Conservation (phyloP, 768 basidiomycete species). For the Phylloporus arenicola region DNA sequence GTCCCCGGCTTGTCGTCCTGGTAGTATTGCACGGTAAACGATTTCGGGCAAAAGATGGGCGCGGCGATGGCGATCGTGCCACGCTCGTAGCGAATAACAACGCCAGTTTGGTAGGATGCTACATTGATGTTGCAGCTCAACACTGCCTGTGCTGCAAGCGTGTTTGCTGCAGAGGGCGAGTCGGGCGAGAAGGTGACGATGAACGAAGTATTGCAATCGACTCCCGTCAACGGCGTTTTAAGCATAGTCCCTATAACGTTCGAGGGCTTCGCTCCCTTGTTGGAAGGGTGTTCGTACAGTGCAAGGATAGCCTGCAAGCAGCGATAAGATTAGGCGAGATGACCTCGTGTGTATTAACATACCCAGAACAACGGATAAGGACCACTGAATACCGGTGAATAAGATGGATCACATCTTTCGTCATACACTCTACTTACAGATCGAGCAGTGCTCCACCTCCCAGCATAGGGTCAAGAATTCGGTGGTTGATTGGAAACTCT, state of each 20-base stretch:
- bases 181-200: constrained; percentile 59
- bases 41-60: constrained; percentile 63
- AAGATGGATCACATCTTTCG: neutral
- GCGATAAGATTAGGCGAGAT: constrained; percentile 8
- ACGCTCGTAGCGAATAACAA: constrained; percentile 67
- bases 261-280: constrained; percentile 53
- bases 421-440: constrained; percentile 46
- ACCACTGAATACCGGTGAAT: constrained; percentile 42
- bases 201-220: constrained; percentile 75
- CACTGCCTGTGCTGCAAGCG: constrained; percentile 64
- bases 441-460: constrained; percentile 84
- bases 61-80: constrained; percentile 60
- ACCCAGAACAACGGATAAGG: constrained; percentile 83
- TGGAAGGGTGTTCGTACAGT: constrained; percentile 75
- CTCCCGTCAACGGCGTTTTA: constrained; percentile 70
- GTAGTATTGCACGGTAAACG: constrained; percentile 60
- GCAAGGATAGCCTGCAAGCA: constrained; percentile 62
- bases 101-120: constrained; percentile 43
- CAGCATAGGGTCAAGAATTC: constrained; percentile 73
- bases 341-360: constrained; percentile 14
- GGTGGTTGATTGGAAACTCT: constrained; percentile 65
- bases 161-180: constrained; percentile 29
- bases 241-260: constrained; percentile 65
- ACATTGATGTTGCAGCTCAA: constrained; percentile 65
- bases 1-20: constrained; percentile 40